Evolutionary conservation across 371 early-diverging fungal species (phyloP), one percentile per base, ranked within the genome.

Genomic region (Rhizopus microsporus): DNA sequence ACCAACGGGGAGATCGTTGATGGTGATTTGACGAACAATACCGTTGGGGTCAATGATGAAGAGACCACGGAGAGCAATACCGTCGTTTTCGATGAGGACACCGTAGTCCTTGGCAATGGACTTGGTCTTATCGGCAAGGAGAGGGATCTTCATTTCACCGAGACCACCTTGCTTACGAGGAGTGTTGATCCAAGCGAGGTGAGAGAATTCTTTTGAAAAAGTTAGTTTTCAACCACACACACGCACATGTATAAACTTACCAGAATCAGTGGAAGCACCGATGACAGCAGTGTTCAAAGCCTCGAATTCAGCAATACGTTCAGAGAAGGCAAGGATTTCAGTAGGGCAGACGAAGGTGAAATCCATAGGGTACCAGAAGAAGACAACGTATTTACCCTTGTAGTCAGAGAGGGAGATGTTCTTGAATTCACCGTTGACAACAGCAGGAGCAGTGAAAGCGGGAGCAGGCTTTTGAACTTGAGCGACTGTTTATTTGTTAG

Each of bases 401-500:
- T 89, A 96, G 77, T 95, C 91, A 37, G 84, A 83, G 55, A 94
- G 80, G 30, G 91, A 88, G 54, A 97, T 74, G 60, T 83, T 74
- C 77, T 86, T 85, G 84, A 94, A 88, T 62, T 78, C 82, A 63
- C 89, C 90, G 65, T 88, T 77, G 53, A 88, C 80, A 51, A 92
- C 85, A 56, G 91, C 91, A 44, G 78, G 77, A 54, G 89, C 90
- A 51, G 81, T 85, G 84, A 90, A 92, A 62, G 80, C 77, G 59
- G 93, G 93, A 62, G 92, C 92, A 40, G 74, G 72, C 67, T 83
- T 80, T 78, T 62, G 55, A 40, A 65, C 60, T 75, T 57, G 79
- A 64, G 60, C 75, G 60, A 63, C 67, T 61, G 48, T 57, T 23
- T 23, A 23, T 23, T 23, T 23, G 23, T 23, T 23, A 23, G 23